phyloP scores from a whole-genome alignment of 441 rosid genomes.

The Cnidoscolus chayamansa region DNA sequence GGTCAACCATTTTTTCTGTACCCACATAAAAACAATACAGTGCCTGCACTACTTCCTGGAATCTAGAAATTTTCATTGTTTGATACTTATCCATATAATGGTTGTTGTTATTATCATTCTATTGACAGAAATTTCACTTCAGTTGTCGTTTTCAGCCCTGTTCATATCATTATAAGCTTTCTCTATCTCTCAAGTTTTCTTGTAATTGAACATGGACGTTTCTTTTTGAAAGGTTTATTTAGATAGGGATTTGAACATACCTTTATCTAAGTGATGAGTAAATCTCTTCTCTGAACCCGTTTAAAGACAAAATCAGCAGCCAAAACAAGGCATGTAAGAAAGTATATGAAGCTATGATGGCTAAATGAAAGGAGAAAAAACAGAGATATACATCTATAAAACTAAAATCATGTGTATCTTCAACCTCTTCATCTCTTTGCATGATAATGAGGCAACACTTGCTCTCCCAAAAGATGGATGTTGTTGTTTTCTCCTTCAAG shows the following conservation, averaged over 20 bases:
- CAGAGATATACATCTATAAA: not conserved
- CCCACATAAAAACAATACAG: too few species aligned
- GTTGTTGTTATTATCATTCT: too few species aligned
- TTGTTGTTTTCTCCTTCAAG: slow-evolving; percentile 45
- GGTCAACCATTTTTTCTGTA: too few species aligned
- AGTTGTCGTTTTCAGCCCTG: too few species aligned
- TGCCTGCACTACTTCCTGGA: too few species aligned
- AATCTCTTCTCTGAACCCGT: not conserved
- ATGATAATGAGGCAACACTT: slow-evolving; percentile 24
- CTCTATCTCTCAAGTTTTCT: too few species aligned
- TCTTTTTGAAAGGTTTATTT: not conserved
- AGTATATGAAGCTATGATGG: not conserved
- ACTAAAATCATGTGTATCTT: not conserved
- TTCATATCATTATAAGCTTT: too few species aligned
- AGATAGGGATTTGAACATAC: not conserved
- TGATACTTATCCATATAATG: too few species aligned
- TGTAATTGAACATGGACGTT: not conserved
- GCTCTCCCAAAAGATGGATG: slow-evolving; percentile 27
- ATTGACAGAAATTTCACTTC: too few species aligned
- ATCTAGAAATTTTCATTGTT: too few species aligned
- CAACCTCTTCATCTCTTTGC: slow-evolving; percentile 4
- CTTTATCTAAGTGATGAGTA: not conserved
- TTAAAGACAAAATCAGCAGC: not conserved
- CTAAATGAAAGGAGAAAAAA: not conserved
- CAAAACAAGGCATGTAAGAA: not conserved